A percentile compares a stretch with the other conserved stretches of the same genome.
These are phyloP conservation scores for Ustilago lituana DNA, from an alignment of 1,284 basidiomycete species.

Conservation along the genomic window DNA sequence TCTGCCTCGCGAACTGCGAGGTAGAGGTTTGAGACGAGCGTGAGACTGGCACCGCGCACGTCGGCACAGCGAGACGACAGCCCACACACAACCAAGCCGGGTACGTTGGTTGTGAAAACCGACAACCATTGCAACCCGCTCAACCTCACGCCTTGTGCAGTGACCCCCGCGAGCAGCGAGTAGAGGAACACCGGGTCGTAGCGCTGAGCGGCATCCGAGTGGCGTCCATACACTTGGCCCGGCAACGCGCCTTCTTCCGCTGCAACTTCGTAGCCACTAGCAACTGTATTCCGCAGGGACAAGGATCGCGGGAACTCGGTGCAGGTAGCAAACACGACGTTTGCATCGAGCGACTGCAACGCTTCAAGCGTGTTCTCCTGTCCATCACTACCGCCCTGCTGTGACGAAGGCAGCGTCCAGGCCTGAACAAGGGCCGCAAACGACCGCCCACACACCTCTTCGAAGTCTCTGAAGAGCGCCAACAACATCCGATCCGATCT, in stretches of 20 bases:
- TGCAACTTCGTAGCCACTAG: slow-evolving; percentile 22
- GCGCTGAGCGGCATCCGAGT: slow-evolving; percentile 25
- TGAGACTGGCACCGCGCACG: slow-evolving; percentile 72
- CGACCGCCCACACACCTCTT: slow-evolving; percentile 76
- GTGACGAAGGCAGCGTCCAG: slow-evolving; percentile 34
- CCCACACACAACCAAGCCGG: slow-evolving; percentile 78
- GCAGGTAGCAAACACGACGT: slow-evolving; percentile 77
- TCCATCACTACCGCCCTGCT: no score
- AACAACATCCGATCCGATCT: slow-evolving; percentile 76
- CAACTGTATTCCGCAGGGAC: slow-evolving; percentile 13
- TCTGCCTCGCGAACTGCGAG: slow-evolving; percentile 71
- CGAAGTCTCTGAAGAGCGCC: slow-evolving; percentile 81
- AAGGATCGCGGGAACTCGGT: slow-evolving; percentile 74
- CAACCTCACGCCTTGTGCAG: slow-evolving; percentile 71
- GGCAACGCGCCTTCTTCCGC: background rate
- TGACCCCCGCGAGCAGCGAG: slow-evolving; percentile 75
- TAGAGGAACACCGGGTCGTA: slow-evolving; percentile 87
- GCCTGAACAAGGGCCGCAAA: slow-evolving; percentile 60
- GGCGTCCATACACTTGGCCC: slow-evolving; percentile 35
- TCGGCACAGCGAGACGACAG: slow-evolving; percentile 76
- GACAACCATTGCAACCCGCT: slow-evolving; percentile 83
- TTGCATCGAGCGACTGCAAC: slow-evolving; percentile 77
- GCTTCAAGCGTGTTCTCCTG: slow-evolving; percentile 71
- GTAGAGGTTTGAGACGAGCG: slow-evolving; percentile 69
- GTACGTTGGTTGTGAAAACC: slow-evolving; percentile 81